Evolutionary conservation across 352 stramenopile species (phyloP).

Genomic region (Globisporangium cederbergense): DNA sequence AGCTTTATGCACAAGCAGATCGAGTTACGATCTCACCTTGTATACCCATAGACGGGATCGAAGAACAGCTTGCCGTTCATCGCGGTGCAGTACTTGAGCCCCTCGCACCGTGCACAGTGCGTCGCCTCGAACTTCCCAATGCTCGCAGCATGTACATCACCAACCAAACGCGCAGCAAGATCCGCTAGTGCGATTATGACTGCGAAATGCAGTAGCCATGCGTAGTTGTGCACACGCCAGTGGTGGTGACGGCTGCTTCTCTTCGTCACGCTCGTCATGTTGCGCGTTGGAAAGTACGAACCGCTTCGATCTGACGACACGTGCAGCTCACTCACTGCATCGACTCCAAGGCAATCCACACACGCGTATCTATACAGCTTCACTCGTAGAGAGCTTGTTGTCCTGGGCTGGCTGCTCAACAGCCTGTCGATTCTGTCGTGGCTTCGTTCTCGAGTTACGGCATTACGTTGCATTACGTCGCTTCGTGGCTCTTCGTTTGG

Average conservation of each 20-base stretch:
- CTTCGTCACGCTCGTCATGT: background rate
- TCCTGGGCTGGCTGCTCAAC: too few species aligned
- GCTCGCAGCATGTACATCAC: background rate
- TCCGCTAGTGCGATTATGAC: background rate
- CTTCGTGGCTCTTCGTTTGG: conserved; percentile 1
- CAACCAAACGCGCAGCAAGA: background rate
- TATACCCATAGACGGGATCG: conserved; percentile 64
- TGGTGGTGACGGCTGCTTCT: background rate
- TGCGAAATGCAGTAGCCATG: background rate
- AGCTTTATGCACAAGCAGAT: background rate
- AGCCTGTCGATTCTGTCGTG: background rate
- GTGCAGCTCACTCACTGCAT: background rate
- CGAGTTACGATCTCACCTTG: conserved; percentile 23
- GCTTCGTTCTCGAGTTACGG: background rate
- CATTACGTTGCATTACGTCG: background rate
- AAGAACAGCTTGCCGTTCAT: conserved; percentile 72
- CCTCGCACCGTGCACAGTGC: conserved; percentile 43
- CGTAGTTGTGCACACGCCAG: background rate
- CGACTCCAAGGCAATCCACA: background rate
- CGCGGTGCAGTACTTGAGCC: conserved; percentile 57
- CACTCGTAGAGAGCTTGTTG: background rate
- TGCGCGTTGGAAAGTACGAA: background rate
- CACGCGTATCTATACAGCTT: background rate
- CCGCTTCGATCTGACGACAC: background rate
- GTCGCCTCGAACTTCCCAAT: conserved; percentile 38